These are phyloP conservation scores for Deinandra increscens DNA, from an alignment of 129 eudicot genomes.

Conservation along the genomic window DNA sequence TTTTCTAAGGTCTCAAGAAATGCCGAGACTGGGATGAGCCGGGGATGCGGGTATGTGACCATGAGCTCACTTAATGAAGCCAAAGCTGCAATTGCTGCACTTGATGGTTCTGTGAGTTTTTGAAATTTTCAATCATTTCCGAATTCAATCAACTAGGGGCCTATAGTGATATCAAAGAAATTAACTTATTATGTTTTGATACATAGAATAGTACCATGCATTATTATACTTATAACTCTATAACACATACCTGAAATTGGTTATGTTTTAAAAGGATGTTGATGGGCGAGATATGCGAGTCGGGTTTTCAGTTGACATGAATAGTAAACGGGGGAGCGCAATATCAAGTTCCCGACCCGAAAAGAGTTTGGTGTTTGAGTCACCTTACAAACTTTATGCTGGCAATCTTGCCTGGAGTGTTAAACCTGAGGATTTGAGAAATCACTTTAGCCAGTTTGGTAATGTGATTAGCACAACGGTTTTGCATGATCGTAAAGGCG, in stretches of 20 bases:
- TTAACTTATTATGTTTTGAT: not conserved
- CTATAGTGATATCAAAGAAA: not conserved
- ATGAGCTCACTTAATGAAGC: slow-evolving; percentile 47
- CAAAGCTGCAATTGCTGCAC: slow-evolving; percentile 46
- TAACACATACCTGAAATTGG: not conserved
- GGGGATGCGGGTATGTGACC: slow-evolving; percentile 52
- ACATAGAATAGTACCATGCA: not conserved
- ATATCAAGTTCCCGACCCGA: slow-evolving; percentile 34
- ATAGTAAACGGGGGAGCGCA: slow-evolving; percentile 30
- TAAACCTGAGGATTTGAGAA: slow-evolving; percentile 46
- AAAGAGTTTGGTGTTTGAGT: slow-evolving; percentile 39
- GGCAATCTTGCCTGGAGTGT: slow-evolving; percentile 54
- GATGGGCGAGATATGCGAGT: slow-evolving; percentile 58
- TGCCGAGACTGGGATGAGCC: slow-evolving; percentile 42
- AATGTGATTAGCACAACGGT: slow-evolving; percentile 45
- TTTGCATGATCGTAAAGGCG: slow-evolving; percentile 46
- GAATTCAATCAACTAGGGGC: not conserved
- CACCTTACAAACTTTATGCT: slow-evolving; percentile 41
- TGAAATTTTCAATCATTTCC: not conserved
- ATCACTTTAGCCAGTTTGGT: slow-evolving; percentile 44
- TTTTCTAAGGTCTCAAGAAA: slow-evolving; percentile 39
- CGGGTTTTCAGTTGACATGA: slow-evolving; percentile 37
- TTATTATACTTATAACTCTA: not conserved
- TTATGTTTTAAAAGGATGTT: slow-evolving; percentile 32
- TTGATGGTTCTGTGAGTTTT: slow-evolving; percentile 49